Conservation (phyloP, 2,329 filamentous ascomycete genomes). For the Penicillium crustosum region DNA sequence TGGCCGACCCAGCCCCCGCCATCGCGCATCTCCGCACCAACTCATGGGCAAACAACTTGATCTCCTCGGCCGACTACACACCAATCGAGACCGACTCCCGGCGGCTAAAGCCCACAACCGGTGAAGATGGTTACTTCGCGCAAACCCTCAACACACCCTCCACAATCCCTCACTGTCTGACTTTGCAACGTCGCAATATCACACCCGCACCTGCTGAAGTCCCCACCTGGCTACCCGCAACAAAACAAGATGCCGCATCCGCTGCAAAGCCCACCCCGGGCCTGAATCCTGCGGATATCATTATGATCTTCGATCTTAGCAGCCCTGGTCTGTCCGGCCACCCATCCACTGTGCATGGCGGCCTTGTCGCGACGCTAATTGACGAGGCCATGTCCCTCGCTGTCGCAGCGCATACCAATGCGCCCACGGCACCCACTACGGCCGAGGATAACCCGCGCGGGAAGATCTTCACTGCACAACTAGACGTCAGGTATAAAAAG, state of each 20-base stretch:
- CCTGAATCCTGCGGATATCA: slow-evolving; percentile 36
- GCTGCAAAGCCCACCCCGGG: slow-evolving; percentile 23
- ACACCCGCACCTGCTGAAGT: slow-evolving; percentile 18
- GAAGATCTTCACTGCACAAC: slow-evolving; percentile 40
- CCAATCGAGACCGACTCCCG: slow-evolving; percentile 43
- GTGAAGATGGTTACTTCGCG: slow-evolving; percentile 47
- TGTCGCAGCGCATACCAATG: slow-evolving; percentile 34
- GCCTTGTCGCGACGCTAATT: slow-evolving; percentile 42
- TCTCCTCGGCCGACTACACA: slow-evolving; percentile 38
- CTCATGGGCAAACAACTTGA: slow-evolving; percentile 33
- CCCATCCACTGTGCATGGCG: slow-evolving; percentile 42
- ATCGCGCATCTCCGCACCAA: slow-evolving; percentile 29
- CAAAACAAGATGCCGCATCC: slow-evolving; percentile 25
- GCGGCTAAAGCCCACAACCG: slow-evolving; percentile 38
- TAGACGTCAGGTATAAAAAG: slow-evolving; percentile 44
- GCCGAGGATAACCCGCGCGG: slow-evolving; percentile 28
- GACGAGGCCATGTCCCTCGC: slow-evolving; percentile 48
- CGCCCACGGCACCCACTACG: background rate
- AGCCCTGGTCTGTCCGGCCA: slow-evolving; percentile 42
- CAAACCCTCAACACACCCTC: slow-evolving; percentile 38
- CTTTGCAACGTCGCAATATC: slow-evolving; percentile 37
- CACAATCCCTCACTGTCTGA: slow-evolving; percentile 45
- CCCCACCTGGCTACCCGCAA: slow-evolving; percentile 29
- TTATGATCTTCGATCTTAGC: slow-evolving; percentile 38
- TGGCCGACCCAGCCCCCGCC: slow-evolving; percentile 18